Base-by-base conservation (phyloP, 1,284 basidiomycete species). In the Malassezia pachydermatis region DNA sequence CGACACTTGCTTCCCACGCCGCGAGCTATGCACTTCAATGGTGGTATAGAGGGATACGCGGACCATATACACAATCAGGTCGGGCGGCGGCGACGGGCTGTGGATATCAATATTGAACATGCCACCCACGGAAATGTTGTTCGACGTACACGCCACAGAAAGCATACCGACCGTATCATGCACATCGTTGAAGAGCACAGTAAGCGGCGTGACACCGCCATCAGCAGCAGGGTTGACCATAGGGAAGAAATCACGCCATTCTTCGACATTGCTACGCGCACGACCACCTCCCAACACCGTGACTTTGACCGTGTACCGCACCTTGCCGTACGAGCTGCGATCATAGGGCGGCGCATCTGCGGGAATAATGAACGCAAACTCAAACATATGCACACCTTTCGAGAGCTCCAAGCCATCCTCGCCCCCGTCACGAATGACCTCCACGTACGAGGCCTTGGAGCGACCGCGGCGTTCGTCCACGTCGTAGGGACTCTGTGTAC, bases 361-460 rank as follows among this genome's bases (percentile, higher is more conserved):
- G 1, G 65, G 65, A 14, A 71, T 56, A 45, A 70, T 71, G 32
- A 71, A 71, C 9, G 68, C 67, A 38, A 69, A 71, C 28, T 71
- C 68, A 29, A 71, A 71, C n/a, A 65, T 65, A 41, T 71, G 68
- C 3, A 71, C 65, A n/a, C 68, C 68, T 30, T 67, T 70, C 16
- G 54, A 56, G 24, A 71, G 54, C 25, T 63, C 62, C 1, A 71
- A 40, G 1, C 68, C 68, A n/a, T 60, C 52, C 16, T 60, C 58
- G 24, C 54, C 56, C 2, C 45, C 51, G 23, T 62, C 56, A 43
- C 47, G 55, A 1, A 39, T 16, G n/a, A 43, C 34, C 10, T 36
- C 33, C 1, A 30, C 8, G 14, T 55, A 55, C 37, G 32, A 32
- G 2, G 37, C 27, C 45, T 55, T 56, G 9, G 58, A 59, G 4